phyloP scores from a whole-genome alignment of 352 stramenopile species.

The Phytophthora cajani region DNA sequence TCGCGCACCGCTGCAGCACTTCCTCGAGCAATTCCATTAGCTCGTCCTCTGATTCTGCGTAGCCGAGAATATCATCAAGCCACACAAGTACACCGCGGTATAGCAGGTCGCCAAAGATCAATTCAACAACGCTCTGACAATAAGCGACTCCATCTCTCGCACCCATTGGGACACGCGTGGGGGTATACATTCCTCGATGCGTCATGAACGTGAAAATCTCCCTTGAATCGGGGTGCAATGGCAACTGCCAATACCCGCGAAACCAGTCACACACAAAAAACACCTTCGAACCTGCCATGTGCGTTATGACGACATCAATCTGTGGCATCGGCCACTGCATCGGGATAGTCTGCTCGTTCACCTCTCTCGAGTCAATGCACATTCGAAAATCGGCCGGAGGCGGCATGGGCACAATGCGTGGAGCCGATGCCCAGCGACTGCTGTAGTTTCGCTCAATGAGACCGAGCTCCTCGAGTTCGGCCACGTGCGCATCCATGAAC shows the following conservation, averaged over 20 bases:
- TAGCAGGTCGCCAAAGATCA: slow-evolving; percentile 4
- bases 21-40: not conserved
- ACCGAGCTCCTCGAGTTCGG: not conserved
- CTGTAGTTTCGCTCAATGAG: not conserved
- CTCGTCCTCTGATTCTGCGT: not conserved
- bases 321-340: not conserved
- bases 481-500: not conserved
- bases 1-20: not conserved
- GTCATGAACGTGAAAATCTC: not conserved
- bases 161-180: slow-evolving; percentile 4
- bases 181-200: slow-evolving; percentile 4
- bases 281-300: not conserved
- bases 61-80: not conserved
- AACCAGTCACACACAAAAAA: not conserved
- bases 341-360: not conserved
- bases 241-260: not conserved
- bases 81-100: not conserved
- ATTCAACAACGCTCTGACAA: slow-evolving; percentile 10
- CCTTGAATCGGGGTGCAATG: not conserved
- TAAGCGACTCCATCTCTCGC: slow-evolving; percentile 2
- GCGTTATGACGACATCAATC: not conserved
- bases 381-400: not conserved
- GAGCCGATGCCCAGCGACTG: not conserved
- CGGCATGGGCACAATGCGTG: not conserved
- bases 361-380: not conserved